Base-by-base conservation (phyloP, 1,284 basidiomycete species). In the Jaminaea rosea region DNA sequence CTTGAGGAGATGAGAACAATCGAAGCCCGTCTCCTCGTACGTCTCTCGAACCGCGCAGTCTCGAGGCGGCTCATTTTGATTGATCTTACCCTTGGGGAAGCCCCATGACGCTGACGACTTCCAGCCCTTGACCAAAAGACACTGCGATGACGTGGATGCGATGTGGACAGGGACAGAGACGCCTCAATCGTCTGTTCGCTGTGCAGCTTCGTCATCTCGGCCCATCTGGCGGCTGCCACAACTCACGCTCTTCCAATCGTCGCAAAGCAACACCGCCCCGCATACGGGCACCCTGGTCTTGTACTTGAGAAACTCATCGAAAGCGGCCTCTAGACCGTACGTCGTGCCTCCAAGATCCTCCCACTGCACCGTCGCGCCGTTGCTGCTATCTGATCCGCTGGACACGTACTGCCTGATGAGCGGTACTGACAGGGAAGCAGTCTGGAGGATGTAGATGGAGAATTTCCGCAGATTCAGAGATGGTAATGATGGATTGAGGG, bases 81-180 rank as follows among this genome's bases (percentile, higher is more conserved):
- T 99, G 75, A 98, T 98, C 78, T 99, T 99, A 47, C 94, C 94
- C 74, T 94, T 90, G 1, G 94, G 94, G 75, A 98, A 99, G 26
- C 89, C 88, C 94, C 94, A 99, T 4, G 90, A 88, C 4, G 93
- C 87, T 23, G 85, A 88, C 21, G 88, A 84, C 76, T 96, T 96
- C 89, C 89, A 98, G 4, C 94, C 94, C 75, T 96, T 93, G 47
- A 99, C 72, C 21, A 73, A 50, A 6, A 72, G 50, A 37, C 66
- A 69, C 59, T 71, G 89, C 88, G 92, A 69, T 31, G 15, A 8
- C 29, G n/a, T n/a, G n/a, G n/a, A n/a, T n/a, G n/a, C n/a, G n/a
- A n/a, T n/a, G n/a, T n/a, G n/a, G n/a, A n/a, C n/a, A n/a, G n/a
- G n/a, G n/a, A n/a, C n/a, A n/a, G n/a, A n/a, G n/a, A n/a, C n/a